phyloP scores from a whole-genome alignment of 1,284 basidiomycete genomes.

The Fomes fomentarius region DNA sequence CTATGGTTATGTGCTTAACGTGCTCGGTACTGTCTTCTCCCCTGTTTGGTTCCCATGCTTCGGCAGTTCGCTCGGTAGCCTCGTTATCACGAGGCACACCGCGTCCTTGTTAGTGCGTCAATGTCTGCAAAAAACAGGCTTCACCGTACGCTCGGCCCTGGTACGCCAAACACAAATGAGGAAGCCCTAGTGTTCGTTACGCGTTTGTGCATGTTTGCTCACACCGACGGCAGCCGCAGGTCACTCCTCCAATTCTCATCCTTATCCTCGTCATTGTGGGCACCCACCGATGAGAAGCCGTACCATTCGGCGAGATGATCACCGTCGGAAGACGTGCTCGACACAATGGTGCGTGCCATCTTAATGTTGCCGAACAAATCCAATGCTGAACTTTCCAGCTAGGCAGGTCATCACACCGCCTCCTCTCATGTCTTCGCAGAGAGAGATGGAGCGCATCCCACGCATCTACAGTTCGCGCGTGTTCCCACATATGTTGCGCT shows the following conservation, averaged over 20 bases:
- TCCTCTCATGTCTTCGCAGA: no score
- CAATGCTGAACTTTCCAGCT: neutral
- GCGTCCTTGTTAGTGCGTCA: neutral
- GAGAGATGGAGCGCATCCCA: slow-evolving; percentile 3
- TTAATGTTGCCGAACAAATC: slow-evolving; percentile 18
- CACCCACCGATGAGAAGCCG: slow-evolving; percentile 21
- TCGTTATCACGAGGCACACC: neutral
- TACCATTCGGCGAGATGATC: slow-evolving; percentile 16
- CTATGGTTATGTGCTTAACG: slow-evolving; percentile 18
- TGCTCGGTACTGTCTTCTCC: neutral
- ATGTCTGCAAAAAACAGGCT: slow-evolving; percentile 12
- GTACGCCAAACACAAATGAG: slow-evolving; percentile 11
- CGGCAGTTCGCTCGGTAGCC: slow-evolving; percentile 5
- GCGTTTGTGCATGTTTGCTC: slow-evolving; percentile 4
- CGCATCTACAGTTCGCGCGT: slow-evolving; percentile 13
- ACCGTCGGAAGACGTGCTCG: slow-evolving; percentile 20
- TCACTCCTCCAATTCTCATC: slow-evolving; percentile 3
- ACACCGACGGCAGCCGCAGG: slow-evolving; percentile 23
- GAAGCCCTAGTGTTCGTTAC: slow-evolving; percentile 18
- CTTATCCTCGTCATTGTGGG: neutral
- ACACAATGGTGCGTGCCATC: slow-evolving; percentile 9
- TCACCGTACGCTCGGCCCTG: slow-evolving; percentile 1
- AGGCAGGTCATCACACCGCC: no score
- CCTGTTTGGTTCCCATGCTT: neutral
- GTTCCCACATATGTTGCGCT: slow-evolving; percentile 10